These are phyloP conservation scores for Podila minutissima DNA, from an alignment of 192 early-diverging fungal genomes.

Conservation along the genomic window DNA sequence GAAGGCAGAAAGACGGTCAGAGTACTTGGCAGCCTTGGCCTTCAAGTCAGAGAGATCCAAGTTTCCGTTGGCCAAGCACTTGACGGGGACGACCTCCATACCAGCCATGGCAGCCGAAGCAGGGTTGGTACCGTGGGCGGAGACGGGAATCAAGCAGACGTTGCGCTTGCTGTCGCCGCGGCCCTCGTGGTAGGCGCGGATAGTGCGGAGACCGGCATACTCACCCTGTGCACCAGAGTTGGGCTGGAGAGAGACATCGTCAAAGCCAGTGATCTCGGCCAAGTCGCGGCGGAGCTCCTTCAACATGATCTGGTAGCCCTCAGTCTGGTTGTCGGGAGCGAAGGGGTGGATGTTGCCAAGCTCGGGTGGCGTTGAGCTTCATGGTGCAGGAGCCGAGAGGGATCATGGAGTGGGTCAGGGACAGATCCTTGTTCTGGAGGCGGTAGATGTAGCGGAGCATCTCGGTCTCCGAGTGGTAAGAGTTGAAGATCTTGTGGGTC, in stretches of 20 bases:
- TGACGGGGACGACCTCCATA: constrained; percentile 91
- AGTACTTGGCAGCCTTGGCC: constrained; percentile 89
- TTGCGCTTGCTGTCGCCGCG: constrained; percentile 87
- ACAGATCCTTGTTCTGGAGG: constrained; percentile 97
- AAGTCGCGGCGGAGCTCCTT: constrained; percentile 91
- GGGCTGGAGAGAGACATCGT: constrained; percentile 93
- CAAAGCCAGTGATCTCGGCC: constrained; percentile 93
- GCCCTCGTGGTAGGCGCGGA: constrained; percentile 91
- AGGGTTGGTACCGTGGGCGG: constrained; percentile 99
- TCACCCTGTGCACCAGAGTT: constrained; percentile 99
- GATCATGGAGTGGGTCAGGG: constrained; percentile 99
- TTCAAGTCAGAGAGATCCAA: constrained; percentile 91
- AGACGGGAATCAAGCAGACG: constrained; percentile 97
- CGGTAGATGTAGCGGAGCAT: constrained; percentile 97
- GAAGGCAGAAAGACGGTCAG: constrained; percentile 87
- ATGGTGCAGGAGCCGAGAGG: constrained; percentile 99
- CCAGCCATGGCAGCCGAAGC: constrained; percentile 98
- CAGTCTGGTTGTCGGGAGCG: constrained; percentile 93
- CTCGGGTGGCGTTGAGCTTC: constrained; percentile 99
- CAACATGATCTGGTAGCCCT: constrained; percentile 91
- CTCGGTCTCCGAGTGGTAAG: constrained; percentile 97
- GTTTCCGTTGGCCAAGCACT: constrained; percentile 93
- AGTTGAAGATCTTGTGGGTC: constrained; percentile 94
- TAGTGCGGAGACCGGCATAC: constrained; percentile 95
- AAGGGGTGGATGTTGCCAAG: constrained; percentile 97